Conservation (phyloP, 2,329 filamentous ascomycete genomes). For the Nigrospora osmanthi region DNA sequence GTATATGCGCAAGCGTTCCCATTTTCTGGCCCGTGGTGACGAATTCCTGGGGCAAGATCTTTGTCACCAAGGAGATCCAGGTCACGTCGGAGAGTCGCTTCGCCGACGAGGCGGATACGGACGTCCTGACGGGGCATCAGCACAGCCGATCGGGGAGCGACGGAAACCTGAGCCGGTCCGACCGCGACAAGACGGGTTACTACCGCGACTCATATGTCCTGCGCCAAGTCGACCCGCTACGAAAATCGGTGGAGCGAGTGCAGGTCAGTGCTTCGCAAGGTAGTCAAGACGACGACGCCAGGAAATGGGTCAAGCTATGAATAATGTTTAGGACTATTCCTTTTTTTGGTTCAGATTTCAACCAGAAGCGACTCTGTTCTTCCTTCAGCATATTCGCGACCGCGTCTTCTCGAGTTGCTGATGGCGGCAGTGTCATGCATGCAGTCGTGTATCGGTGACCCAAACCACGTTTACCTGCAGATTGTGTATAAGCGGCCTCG, state of each 20-base stretch:
- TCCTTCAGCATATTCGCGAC: too few species aligned
- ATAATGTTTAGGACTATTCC: background rate
- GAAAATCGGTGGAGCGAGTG: background rate
- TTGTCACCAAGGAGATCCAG: conserved; percentile 26
- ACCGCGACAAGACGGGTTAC: background rate
- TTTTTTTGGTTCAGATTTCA: too few species aligned
- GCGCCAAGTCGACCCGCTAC: conserved; percentile 1
- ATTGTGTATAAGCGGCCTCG: too few species aligned
- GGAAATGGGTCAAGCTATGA: conserved; percentile 1
- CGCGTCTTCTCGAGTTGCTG: too few species aligned
- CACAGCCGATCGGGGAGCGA: background rate
- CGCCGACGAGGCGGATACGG: background rate
- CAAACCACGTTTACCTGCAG: too few species aligned
- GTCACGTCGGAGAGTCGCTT: conserved; percentile 4
- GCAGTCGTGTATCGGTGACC: too few species aligned
- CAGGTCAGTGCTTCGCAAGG: background rate
- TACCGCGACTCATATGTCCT: conserved; percentile 1
- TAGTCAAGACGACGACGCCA: background rate
- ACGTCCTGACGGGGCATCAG: background rate
- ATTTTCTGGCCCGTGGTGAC: conserved; percentile 23
- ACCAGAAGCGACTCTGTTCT: too few species aligned
- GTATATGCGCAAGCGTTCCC: conserved; percentile 20
- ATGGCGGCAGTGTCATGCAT: too few species aligned
- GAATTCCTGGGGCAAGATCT: conserved; percentile 20
- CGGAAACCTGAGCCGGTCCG: background rate